Percentiles rank a stretch among this genome's conserved stretches.
Conservation (phyloP, 441 rosid species). For the Mallotus repandus region DNA sequence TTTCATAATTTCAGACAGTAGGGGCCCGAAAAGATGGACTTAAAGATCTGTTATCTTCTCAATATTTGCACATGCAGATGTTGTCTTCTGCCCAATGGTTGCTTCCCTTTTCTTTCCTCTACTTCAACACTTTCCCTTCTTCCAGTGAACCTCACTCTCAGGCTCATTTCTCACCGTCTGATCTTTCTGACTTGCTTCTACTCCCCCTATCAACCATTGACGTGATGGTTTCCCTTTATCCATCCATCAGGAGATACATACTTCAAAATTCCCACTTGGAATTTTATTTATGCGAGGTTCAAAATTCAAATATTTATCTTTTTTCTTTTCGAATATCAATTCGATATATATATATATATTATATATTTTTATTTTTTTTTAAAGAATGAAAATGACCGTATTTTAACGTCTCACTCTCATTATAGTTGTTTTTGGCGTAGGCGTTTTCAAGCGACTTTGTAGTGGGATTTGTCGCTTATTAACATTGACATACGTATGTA, state of each 20-base stretch:
- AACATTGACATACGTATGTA: background rate
- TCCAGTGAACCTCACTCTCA: too few species aligned
- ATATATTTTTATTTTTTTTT: too few species aligned
- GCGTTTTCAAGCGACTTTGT: background rate
- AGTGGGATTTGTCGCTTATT: background rate
- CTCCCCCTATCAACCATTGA: too few species aligned
- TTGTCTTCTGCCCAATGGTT: conserved; percentile 25
- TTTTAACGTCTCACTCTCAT: background rate
- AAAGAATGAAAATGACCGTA: too few species aligned
- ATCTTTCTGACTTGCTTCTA: conserved; percentile 18
- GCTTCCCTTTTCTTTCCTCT: conserved; percentile 1
- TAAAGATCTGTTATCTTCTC: conserved; percentile 29
- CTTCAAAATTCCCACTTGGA: too few species aligned
- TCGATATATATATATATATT: too few species aligned
- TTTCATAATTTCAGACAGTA: conserved; percentile 30
- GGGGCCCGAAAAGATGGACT: conserved; percentile 49
- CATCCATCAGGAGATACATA: too few species aligned
- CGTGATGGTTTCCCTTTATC: too few species aligned
- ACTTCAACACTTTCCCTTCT: background rate
- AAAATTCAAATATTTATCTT: too few species aligned
- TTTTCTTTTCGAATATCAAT: too few species aligned
- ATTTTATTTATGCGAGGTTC: too few species aligned
- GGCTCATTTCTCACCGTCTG: conserved; percentile 7
- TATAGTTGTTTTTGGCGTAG: background rate
- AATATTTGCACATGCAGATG: conserved; percentile 39